Evolutionary conservation across 208 protist genomes (phyloP), one percentile per base, ranked within the genome.

Genomic region (Leishmania amazonensis): DNA sequence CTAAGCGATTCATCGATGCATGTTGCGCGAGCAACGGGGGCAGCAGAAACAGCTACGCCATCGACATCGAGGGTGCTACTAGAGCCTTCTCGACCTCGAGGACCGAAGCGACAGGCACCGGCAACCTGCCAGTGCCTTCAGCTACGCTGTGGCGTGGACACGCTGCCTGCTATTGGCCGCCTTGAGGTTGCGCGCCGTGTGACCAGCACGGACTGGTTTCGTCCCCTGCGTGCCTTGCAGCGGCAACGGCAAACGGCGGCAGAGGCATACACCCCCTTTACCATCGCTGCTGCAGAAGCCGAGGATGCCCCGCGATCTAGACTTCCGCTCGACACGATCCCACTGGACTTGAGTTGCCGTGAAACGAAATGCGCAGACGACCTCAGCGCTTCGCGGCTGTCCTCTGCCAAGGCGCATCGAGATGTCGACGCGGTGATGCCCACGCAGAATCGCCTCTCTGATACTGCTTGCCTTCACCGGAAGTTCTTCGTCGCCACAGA

Each of bases 191-290:
- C 28, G 42, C 19, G 42, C 28, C 17, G 5, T 8, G 45, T 53
- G 42, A 35, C 70, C 9, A 38, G 54, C 45, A 74, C 24, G 2
- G 75, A 70, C 58, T 79, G 75, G 58, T 31, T 79, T 49, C 31
- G 71, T 45, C 76, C 76, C 60, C 31, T 80, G 40, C 64, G 57
- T 13, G 60, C 76, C 19, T 31, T 80, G 42, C 15, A 70, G 62
- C 60, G 28, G 76, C 58, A 80, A n/a, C 76, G 62, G 49, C 35
- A 42, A 24, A 73, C 42, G 2, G 76, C 76, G 7, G 58, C 64
- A 15, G 62, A 70, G 7, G 76, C 76, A 31, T 80, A 80, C 64
- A 80, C 21, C 15, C 76, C 76, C 17, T 73, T 49, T 17, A 80
- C 76, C 60, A 80, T 72, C 64, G 31, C 31, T 45, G 42, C 38